phyloP scores from a whole-genome alignment of 106 monocot genomes.

The Dendrobium chrysotoxum region DNA sequence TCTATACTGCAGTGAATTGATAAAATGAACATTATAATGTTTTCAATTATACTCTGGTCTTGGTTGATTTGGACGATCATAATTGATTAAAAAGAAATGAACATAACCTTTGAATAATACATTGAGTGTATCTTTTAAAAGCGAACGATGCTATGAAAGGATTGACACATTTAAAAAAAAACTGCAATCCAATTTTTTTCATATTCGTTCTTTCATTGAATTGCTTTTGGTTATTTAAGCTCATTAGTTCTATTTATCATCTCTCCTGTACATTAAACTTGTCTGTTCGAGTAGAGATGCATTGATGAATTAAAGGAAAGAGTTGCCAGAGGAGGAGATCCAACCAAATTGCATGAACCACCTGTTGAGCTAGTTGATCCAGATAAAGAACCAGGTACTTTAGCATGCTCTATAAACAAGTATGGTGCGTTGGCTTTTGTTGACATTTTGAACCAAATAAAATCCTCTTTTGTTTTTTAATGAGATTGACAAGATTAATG shows the following conservation, averaged over 20 bases:
- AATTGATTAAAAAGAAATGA: no score
- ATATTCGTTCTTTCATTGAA: not conserved
- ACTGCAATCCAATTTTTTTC: not conserved
- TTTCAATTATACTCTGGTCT: no score
- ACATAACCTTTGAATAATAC: not conserved
- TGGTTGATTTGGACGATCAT: no score
- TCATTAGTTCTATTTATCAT: not conserved
- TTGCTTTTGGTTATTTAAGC: not conserved
- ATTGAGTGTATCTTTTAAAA: not conserved
- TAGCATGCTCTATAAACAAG: not conserved
- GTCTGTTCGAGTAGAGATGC: constrained; percentile 39
- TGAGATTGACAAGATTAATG: not conserved
- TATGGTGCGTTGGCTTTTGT: not conserved
- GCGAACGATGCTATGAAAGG: not conserved
- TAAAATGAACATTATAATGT: no score
- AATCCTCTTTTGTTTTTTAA: not conserved
- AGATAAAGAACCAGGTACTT: constrained; percentile 44
- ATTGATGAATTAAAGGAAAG: constrained; percentile 66
- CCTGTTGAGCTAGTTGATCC: constrained; percentile 38
- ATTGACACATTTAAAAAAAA: not conserved
- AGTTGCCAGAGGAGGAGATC: constrained; percentile 84
- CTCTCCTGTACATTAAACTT: not conserved
- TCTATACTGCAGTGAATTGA: no score
- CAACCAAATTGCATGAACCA: constrained; percentile 76
- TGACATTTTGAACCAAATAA: not conserved